Percentiles rank a stretch among this genome's conserved stretches.
Evolutionary conservation across 352 stramenopile genomes (phyloP).

Genomic region (Aphanomyces cochlioides): DNA sequence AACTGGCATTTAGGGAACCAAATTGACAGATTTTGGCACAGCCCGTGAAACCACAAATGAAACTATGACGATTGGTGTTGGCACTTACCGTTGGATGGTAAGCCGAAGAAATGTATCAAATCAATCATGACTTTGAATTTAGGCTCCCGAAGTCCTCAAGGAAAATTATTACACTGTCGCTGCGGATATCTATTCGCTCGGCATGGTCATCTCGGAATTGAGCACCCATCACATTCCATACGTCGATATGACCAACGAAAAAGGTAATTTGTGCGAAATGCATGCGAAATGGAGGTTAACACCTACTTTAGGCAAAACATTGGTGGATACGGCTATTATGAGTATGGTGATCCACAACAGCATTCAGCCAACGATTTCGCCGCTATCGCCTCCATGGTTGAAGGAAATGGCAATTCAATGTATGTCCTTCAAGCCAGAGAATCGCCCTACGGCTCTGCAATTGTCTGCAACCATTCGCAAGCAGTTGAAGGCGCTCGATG

Average conservation of each 20-base stretch:
- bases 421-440: background rate
- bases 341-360: slow-evolving; percentile 17
- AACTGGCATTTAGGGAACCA: background rate
- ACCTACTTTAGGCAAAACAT: slow-evolving; percentile 3
- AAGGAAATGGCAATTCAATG: slow-evolving; percentile 4
- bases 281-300: too few species aligned
- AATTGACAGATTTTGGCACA: slow-evolving; percentile 3
- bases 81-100: slow-evolving; percentile 12
- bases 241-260: slow-evolving; percentile 28
- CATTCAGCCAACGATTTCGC: slow-evolving; percentile 13
- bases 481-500: background rate
- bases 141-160: background rate
- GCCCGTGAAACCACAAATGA: slow-evolving; percentile 7
- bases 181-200: slow-evolving; percentile 35
- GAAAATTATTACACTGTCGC: slow-evolving; percentile 30
- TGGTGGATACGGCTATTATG: slow-evolving; percentile 29
- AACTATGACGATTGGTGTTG: slow-evolving; percentile 18
- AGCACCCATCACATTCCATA: slow-evolving; percentile 37
- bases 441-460: slow-evolving; percentile 8
- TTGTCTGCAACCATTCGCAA: background rate
- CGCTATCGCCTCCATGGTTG: slow-evolving; percentile 9
- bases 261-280: background rate
- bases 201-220: slow-evolving; percentile 35
- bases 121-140: background rate
- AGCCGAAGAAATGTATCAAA: background rate